Percentiles rank a stretch among this genome's conserved stretches.
Conservation (phyloP, 129 eudicot genomes). For the Lonicera japonica region DNA sequence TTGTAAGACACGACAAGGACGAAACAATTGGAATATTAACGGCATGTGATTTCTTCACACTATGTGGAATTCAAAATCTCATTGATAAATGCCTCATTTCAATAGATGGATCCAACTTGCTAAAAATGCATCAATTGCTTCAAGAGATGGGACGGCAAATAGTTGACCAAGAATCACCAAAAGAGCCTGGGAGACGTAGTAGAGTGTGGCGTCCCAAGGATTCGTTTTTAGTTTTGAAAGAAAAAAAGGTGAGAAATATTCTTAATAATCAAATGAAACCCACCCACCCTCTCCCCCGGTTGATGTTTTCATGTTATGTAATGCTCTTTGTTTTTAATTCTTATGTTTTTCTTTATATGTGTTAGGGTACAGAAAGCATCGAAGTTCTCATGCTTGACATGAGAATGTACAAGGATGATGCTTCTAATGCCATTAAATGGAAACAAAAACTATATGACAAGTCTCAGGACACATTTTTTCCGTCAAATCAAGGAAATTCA, state of each 20-base stretch:
- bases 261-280: too few species aligned
- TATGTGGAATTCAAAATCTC: slow-evolving; percentile 25
- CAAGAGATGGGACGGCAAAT: slow-evolving; percentile 29
- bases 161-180: slow-evolving; percentile 18
- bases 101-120: background rate
- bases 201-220: slow-evolving; percentile 23
- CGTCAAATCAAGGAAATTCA: background rate
- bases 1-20: slow-evolving; percentile 9
- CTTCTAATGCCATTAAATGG: background rate
- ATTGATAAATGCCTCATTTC: slow-evolving; percentile 22
- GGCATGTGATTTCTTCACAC: slow-evolving; percentile 15
- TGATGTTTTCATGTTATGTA: background rate
- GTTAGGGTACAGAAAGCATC: slow-evolving; percentile 20
- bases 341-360: slow-evolving; percentile 3
- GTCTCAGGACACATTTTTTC: too few species aligned
- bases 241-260: slow-evolving; percentile 16
- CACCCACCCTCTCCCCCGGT: too few species aligned
- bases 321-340: background rate
- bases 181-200: slow-evolving; percentile 12
- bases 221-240: slow-evolving; percentile 23
- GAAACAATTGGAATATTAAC: slow-evolving; percentile 12
- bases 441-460: background rate
- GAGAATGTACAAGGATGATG: slow-evolving; percentile 5
- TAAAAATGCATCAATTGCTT: slow-evolving; percentile 28
- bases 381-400: slow-evolving; percentile 28